Evolutionary conservation across 2,329 filamentous ascomycete genomes (phyloP), one percentile per base, ranked within the genome.

Genomic region (Cryphonectria japonica): DNA sequence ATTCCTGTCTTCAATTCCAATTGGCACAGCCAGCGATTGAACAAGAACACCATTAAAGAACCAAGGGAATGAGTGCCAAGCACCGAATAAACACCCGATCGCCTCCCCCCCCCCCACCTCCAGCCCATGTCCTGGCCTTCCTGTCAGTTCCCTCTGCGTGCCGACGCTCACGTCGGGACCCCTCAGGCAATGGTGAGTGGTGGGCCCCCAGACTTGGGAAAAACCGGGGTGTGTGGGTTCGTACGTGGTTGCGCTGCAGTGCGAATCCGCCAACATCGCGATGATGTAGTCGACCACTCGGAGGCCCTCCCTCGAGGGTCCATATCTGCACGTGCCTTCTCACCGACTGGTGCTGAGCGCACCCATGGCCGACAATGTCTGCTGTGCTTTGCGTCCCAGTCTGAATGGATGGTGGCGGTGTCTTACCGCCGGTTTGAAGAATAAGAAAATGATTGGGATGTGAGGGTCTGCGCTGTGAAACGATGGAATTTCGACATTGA

Each of bases 281-380:
- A 52, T n/a, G 39, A 14, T 39, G 43, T 43, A 39, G 57, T 63
- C 22, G 59, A 37, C 66, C 66, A 68, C 59, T 68, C 39, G 59
- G 57, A 62, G 66, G 46, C 61, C 39, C 37, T 46, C 66, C 54
- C 41, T 52, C 9, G 57, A 26, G 29, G 29, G 43, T 37, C 41
- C 57, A 61, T 32, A 62, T 50, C 67, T 68, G 67, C 67, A 68
- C 67, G 67, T 63, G 67, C 67, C 67, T 19, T 46, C 39, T 69
- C 67, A 69, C 67, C 67, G 67, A 69, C 67, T 64, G 63, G 41
- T 54, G 43, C 67, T 62, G 57, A 41, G n/a, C 63, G n/a, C 29
- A 65, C 43, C 41, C 43, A 46, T 64, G 61, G 61, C 22, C 39
- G 61, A 61, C 16, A 46, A 19, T 46, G 37, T 64, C 61, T 41